Evolutionary conservation across 805 yeast species (phyloP).

Genomic region (Ogataea paraovalis): DNA sequence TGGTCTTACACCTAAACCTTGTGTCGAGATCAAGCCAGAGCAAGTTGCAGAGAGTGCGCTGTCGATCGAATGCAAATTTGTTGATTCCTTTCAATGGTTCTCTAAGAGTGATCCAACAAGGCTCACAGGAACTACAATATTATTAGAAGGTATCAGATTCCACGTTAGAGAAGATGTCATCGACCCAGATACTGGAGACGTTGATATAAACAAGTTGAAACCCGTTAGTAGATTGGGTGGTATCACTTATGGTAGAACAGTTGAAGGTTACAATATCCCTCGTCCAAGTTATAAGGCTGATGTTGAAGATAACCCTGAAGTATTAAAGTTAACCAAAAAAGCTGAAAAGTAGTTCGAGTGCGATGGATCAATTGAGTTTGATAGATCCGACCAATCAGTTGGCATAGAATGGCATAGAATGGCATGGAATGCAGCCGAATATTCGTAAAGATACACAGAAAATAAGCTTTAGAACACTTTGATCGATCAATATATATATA

Average conservation of each 20-base stretch:
- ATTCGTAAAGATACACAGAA: too few species aligned
- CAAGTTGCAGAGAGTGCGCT: slow-evolving; percentile 62
- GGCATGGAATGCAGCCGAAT: too few species aligned
- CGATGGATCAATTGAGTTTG: too few species aligned
- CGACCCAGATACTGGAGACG: slow-evolving; percentile 33
- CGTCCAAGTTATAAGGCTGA: slow-evolving; percentile 37
- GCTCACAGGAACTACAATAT: slow-evolving; percentile 35
- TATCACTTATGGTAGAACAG: slow-evolving; percentile 41
- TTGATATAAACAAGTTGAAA: slow-evolving; percentile 45
- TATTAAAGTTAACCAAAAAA: neutral
- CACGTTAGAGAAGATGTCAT: slow-evolving; percentile 55
- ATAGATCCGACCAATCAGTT: too few species aligned
- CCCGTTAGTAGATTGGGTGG: slow-evolving; percentile 58
- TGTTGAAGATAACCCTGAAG: neutral
- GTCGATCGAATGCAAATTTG: slow-evolving; percentile 50
- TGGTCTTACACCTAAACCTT: slow-evolving; percentile 47
- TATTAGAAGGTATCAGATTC: slow-evolving; percentile 55
- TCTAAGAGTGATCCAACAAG: slow-evolving; percentile 35
- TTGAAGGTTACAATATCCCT: slow-evolving; percentile 42
- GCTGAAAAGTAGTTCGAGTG: neutral
- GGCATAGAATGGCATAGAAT: too few species aligned
- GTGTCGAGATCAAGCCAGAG: slow-evolving; percentile 46
- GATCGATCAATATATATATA: too few species aligned
- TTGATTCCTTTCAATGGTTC: slow-evolving; percentile 40
- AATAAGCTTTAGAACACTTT: too few species aligned